phyloP scores from a whole-genome alignment of 2,329 filamentous ascomycete genomes.

The Pseudogymnoascus sp. region DNA sequence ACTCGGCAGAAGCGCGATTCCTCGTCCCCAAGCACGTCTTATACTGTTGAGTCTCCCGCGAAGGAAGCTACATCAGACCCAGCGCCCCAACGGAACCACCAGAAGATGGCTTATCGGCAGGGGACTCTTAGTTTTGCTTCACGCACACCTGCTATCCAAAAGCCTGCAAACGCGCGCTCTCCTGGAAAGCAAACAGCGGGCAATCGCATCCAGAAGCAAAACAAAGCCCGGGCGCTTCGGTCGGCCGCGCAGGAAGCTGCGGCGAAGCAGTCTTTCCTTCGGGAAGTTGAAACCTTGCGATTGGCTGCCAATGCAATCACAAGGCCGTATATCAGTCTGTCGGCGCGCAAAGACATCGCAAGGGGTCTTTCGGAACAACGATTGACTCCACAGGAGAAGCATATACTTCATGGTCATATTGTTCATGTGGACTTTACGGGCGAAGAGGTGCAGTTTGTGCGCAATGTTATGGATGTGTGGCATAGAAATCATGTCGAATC shows the following conservation, averaged over 20 bases:
- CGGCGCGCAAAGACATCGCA: not conserved
- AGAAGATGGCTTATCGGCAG: not conserved
- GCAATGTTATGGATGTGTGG: not conserved
- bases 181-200: not conserved
- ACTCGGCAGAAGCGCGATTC: not conserved
- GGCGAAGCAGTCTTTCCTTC: not conserved
- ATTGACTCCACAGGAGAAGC: not conserved
- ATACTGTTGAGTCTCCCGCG: not conserved
- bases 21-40: not conserved
- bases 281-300: not conserved
- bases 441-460: not conserved
- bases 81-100: not conserved
- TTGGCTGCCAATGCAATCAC: not conserved
- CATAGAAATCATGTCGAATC: not conserved
- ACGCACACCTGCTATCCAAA: not conserved
- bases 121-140: not conserved
- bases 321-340: not conserved
- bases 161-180: not conserved
- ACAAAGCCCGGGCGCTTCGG: not conserved
- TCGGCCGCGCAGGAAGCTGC: not conserved
- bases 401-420: not conserved
- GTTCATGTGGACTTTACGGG: conserved; percentile 8
- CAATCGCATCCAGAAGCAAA: not conserved
- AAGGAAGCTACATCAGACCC: not conserved
- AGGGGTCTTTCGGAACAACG: not conserved